Evolutionary conservation across 2,329 filamentous ascomycete species (phyloP), one percentile per base, ranked within the genome.

Genomic region (Cyphellophora europaea): DNA sequence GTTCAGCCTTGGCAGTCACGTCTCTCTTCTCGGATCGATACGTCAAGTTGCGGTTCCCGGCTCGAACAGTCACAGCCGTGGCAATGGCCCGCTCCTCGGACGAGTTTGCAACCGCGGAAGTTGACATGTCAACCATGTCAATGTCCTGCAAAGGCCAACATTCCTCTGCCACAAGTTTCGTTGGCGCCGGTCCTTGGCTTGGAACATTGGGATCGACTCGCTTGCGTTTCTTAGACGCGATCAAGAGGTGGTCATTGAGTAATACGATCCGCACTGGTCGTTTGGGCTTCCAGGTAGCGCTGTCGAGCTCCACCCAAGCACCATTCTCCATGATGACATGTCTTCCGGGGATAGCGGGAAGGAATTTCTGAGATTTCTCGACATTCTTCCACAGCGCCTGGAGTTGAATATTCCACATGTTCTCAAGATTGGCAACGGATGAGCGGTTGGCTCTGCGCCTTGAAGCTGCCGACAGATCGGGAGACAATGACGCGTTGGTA

Each of bases 291-390:
- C 93, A 96, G 0, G 91, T 98, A 8, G 91, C 91, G 44, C 91
- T 93, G 60, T 98, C 93, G 42, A 98, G 69, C 62, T 98, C 89
- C 40, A 96, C 83, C 91, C 91, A 98, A 31, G 82, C 75, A 1
- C 85, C 82, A 3, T 87, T 93, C 57, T 96, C 89, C 56, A 93
- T 79, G 2, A 96, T 77, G 30, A 98, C 87, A 55, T 95, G 93
- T 25, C 91, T 79, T n/a, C 88, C 89, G 13, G 83, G 77, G 13
- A 87, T 73, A 36, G 88, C 91, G 11, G 91, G 91, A 8, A 98
- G 66, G 53, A 93, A 98, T 57, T 96, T 96, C 53, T 98, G 91
- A 6, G 88, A 94, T 2, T 89, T 89, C 57, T 96, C 91, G n/a
- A 98, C 85, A 28, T 82, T 84, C 63, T 95, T 96, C 77, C 91